Evolutionary conservation across 1,139 yeast genomes (phyloP), one percentile per base, ranked within the genome.

Genomic region (Pneumocystis murina): DNA sequence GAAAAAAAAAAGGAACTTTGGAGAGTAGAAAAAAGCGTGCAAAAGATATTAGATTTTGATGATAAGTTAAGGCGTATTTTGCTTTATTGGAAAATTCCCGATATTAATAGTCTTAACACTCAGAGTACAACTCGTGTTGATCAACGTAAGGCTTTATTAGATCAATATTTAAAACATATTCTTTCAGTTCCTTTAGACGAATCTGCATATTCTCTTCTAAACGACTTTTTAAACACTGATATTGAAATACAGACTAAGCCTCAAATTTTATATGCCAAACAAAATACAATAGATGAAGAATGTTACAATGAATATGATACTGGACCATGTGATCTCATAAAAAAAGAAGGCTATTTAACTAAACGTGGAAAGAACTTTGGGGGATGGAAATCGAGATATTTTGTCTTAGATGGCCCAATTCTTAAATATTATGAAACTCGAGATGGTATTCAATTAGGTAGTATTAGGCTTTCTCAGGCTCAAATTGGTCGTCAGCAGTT

Each of bases 301-400:
- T 12, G n/a, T 58, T 38, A 2, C 12, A 12, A 30, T 20, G 43
- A 58, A 20, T 7, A 20, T 14, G 20, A 24, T 20, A 20, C 17
- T 24, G 28, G 24, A 30, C 30, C 60, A 16, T 38, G 12, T 10
- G 14, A 12, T 38, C 16, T 38, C 20, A 12, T 20, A 20, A 71
- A 77, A 38, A 86, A 84, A 71, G 89, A 85, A 72, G 95, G 95
- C 0, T 84, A 79, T 69, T 75, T 88, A 64, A 76, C 87, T 7
- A 80, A 87, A 67, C 80, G 87, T 62, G 83, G 84, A 69, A 80
- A 75, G 72, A 87, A 75, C 68, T 80, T 77, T 77, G 86, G 75
- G 64, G 80, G 80, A 58, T 89, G 96, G 96, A 85, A 84, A 70
- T 78, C 84, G 5, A 75, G 89, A 62, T 87, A 86, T 79, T 87